These are phyloP conservation scores for Tardiomyces blankii DNA, from an alignment of 1,139 yeast species.

Conservation along the genomic window DNA sequence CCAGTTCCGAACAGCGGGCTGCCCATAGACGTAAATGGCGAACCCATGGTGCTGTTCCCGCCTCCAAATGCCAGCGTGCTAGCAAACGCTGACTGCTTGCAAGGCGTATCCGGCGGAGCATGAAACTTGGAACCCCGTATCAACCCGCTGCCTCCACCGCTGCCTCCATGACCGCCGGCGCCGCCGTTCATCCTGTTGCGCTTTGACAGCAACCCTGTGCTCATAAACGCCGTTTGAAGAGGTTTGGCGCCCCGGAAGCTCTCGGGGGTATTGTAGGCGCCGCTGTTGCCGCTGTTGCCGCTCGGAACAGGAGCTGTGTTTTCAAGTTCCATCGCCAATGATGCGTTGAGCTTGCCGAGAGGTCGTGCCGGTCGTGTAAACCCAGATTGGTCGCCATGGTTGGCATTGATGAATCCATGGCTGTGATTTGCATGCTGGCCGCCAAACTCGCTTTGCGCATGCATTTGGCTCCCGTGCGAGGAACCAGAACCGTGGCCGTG, in stretches of 20 bases:
- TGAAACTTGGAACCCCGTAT: not conserved
- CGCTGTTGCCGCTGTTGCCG: conserved; percentile 1
- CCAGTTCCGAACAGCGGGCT: not conserved
- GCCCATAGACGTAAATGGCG: not conserved
- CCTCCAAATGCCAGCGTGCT: not conserved
- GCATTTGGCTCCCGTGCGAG: not conserved
- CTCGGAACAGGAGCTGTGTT: conserved; percentile 1
- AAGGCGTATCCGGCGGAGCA: conserved; percentile 68
- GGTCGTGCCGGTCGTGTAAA: conserved; percentile 5
- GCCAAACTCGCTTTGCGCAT: conserved; percentile 2
- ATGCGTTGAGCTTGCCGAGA: conserved; percentile 5
- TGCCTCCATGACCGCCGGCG: conserved; percentile 4
- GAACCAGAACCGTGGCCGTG: too few species aligned
- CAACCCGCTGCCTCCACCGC: conserved; percentile 4
- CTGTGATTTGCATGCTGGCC: conserved; percentile 4
- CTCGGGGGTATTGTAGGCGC: conserved; percentile 30
- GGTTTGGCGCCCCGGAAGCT: conserved; percentile 68
- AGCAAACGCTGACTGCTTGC: conserved; percentile 32
- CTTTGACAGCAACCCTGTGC: conserved; percentile 67
- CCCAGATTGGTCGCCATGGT: conserved; percentile 2
- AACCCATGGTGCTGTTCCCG: not conserved
- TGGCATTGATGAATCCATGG: conserved; percentile 4
- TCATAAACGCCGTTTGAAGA: conserved; percentile 71
- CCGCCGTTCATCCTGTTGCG: conserved; percentile 33
- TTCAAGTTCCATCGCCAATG: conserved; percentile 3